phyloP scores from a whole-genome alignment of 2,329 filamentous ascomycete species.

The Penicillium sp. region DNA sequence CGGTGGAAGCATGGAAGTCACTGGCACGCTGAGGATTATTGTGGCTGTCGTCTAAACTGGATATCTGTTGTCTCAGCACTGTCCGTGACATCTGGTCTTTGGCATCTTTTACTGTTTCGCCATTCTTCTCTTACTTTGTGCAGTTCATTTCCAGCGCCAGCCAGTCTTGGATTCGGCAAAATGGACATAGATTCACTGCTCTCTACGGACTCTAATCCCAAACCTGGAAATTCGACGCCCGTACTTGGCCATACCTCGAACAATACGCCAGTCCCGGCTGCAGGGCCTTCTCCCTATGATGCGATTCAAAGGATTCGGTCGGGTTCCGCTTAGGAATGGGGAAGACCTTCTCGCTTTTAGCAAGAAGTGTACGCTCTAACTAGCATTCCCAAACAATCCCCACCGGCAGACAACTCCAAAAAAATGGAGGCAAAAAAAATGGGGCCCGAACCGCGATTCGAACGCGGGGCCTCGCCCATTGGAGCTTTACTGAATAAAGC shows the following conservation, averaged over 20 bases:
- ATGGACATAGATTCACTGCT: slow-evolving; percentile 55
- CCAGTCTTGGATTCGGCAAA: slow-evolving; percentile 17
- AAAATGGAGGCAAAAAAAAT: too few relatives aligned
- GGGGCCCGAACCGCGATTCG: too few relatives aligned
- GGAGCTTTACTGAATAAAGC: too few relatives aligned
- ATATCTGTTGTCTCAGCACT: slow-evolving; percentile 27
- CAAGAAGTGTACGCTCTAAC: slow-evolving; percentile 46
- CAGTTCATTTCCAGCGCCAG: slow-evolving; percentile 1
- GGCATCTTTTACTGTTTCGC: neutral
- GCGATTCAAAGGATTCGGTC: slow-evolving; percentile 41
- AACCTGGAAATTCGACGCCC: slow-evolving; percentile 40
- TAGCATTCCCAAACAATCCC: slow-evolving; percentile 43
- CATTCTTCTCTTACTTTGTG: neutral
- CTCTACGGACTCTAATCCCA: slow-evolving; percentile 48
- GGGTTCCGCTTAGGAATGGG: slow-evolving; percentile 34
- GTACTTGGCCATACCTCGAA: slow-evolving; percentile 31
- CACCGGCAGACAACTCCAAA: slow-evolving; percentile 39
- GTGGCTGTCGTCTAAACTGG: slow-evolving; percentile 34
- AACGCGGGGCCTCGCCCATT: too few relatives aligned
- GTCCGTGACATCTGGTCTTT: slow-evolving; percentile 21
- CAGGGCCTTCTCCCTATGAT: slow-evolving; percentile 40
- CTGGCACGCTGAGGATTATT: slow-evolving; percentile 35
- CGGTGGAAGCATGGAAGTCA: slow-evolving; percentile 43
- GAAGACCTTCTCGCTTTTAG: slow-evolving; percentile 48
- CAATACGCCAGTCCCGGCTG: slow-evolving; percentile 30